Evolutionary conservation across 352 stramenopile species (phyloP).

Genomic region (Globisporangium solare): DNA sequence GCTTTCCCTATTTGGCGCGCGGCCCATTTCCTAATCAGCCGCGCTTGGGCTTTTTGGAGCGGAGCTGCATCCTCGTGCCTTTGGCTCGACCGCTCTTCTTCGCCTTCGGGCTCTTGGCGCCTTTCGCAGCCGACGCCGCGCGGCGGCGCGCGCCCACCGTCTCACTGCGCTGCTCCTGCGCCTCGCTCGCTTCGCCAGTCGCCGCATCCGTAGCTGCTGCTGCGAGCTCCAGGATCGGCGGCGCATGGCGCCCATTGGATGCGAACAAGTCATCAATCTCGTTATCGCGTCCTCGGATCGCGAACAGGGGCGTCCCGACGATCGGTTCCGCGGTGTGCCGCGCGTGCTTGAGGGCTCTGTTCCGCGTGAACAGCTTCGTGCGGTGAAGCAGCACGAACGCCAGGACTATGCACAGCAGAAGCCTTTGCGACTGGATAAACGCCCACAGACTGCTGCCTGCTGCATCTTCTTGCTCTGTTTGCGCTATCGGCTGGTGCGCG

Average conservation of each 20-base stretch:
- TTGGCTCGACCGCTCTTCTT: neutral
- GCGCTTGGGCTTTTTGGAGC: neutral
- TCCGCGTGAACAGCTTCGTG: slow-evolving; percentile 15
- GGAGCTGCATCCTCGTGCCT: neutral
- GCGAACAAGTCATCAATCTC: neutral
- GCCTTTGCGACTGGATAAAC: neutral
- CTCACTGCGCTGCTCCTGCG: too few species aligned
- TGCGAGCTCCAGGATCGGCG: too few species aligned
- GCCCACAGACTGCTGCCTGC: too few species aligned
- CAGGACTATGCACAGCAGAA: neutral
- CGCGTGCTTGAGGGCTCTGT: slow-evolving; percentile 11
- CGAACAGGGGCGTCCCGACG: neutral
- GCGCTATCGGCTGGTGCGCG: neutral
- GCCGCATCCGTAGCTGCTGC: too few species aligned
- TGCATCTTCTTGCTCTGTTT: neutral
- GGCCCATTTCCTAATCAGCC: too few species aligned
- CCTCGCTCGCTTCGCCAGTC: too few species aligned
- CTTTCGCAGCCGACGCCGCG: neutral
- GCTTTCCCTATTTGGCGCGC: too few species aligned
- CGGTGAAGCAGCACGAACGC: slow-evolving; percentile 10
- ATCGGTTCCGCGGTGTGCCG: slow-evolving; percentile 4
- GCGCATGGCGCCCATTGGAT: too few species aligned
- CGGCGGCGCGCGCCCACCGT: too few species aligned
- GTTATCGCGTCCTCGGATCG: slow-evolving; percentile 1
- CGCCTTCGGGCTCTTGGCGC: neutral